Evolutionary conservation across 2,329 filamentous ascomycete genomes (phyloP), one percentile per base, ranked within the genome.

Genomic region (Colletotrichum coccodes): DNA sequence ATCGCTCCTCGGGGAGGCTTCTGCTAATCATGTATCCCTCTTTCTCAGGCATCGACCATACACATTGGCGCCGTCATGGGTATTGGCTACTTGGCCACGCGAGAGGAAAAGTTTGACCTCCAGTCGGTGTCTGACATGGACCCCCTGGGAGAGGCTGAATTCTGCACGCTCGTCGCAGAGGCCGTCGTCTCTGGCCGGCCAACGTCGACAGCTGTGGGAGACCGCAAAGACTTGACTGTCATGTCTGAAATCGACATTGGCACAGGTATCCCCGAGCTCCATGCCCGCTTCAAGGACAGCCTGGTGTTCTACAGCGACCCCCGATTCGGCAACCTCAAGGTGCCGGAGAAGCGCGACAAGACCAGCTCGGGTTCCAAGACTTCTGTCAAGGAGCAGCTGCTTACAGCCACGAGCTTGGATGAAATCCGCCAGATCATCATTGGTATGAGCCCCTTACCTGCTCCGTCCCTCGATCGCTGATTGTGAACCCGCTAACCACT

Each of bases 131-230:
- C 56, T 12, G 59, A 57, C 11, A 47, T 68, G 7, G 70, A 71
- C 59, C 61, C 54, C 1, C n/a, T 75, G 4, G 69, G 63, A 1
- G 74, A 74, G 53, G 64, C 64, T 1, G 82, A 84, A 18, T 73
- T 84, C 6, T 80, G 81, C 62, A 74, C 80, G 4, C 68, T 80
- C n/a, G 81, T 85, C 56, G 80, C 81, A 1, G 81, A 85, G 66
- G 80, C 78, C 0, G 77, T 85, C 5, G 54, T 79, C 0, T 75
- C 77, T 23, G 79, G 81, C 21, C 74, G 63, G 6, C 75, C n/a
- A n/a, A 75, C 18, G 44, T 40, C 9, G 23, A 9, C 6, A 23
- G 46, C 36, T 26, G 50, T 30, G 4, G n/a, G 6, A 8, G 53
- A 21, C 7, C 36, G 1, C 54, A 21, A 36, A 47, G 44, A 32